Evolutionary conservation across 768 basidiomycete genomes (phyloP), one percentile per base, ranked within the genome.

Genomic region (Gloeostereum incarnatum): DNA sequence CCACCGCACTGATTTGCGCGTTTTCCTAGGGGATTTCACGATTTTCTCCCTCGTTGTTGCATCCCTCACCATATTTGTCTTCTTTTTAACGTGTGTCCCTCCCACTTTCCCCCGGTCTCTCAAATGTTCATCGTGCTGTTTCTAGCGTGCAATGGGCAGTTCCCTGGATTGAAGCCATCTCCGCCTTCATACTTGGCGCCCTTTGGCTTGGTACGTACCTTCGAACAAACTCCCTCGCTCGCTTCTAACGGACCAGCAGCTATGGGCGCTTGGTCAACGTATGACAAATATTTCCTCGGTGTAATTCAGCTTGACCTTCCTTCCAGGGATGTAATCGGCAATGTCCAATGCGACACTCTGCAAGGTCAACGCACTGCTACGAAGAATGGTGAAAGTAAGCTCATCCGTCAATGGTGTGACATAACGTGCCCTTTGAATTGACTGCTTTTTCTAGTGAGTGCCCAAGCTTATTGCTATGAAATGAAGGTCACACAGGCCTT

Each of bases 401-500:
- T 56, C 21, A 19, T 35, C 3, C 36, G n/a, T 36, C 33, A 8
- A 23, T 30, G 17, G 21, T 31, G 13, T 40, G 31, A 29, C 37
- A 24, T n/a, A 10, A 18, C 8, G 10, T 16, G 4, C 11, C n/a
- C n/a, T n/a, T n/a, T n/a, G n/a, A n/a, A 14, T 26, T 35, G 21
- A 31, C 41, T n/a, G 4, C 31, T 25, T 45, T 43, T 44, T 46
- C 33, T n/a, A 87, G 86, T 73, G 40, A 69, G 71, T 36, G 57
- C 59, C 6, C 61, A 63, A 46, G 54, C 60, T 19, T 87, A 69
- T 46, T 89, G 86, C 54, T 81, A 83, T 54, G 73, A 85, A 51
- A 82, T 87, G 79, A 84, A 81, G 56, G 77, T 78, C 32, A 66
- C 85, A 23, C 73, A 86, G 46, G 83, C 81, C 2, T 73, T 88